Base-by-base conservation (phyloP, 257 asterid species). In the Apocynum venetum region DNA sequence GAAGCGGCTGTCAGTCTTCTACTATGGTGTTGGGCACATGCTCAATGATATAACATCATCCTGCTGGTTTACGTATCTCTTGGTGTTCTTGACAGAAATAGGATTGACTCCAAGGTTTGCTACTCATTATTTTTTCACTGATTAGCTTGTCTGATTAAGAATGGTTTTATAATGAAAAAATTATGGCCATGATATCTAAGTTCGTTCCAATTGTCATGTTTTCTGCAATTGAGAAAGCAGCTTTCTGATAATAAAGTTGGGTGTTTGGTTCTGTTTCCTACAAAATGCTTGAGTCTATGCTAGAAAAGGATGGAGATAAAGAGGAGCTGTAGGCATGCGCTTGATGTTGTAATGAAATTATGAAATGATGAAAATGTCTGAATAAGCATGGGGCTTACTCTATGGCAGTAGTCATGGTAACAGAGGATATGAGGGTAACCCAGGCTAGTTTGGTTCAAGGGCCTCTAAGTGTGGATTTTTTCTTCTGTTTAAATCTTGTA, bases 51-150 rank as follows among this genome's bases (percentile, higher is more conserved):
- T 94, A 80, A 94, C 98, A 74, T 89, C 97, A 19, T 95, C 97
- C 31, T 92, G 98, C 79, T 94, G 98, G 98, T 94, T 94, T 80
- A 91, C 97, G 8, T 94, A 94, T 86, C 97, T 94, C 85, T 80
- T 94, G 71, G 93, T 94, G 65, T 94, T 94, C 84, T 79, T 94
- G 88, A 92, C 93, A 4, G 96, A 92, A 70, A 91, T 94, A 46
- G 97, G 98, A 52, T 81, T 94, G 75, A 86, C 96, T 53, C 91
- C 97, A 68, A 92, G 98, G 98, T 94, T 84, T 35, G 86, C 65
- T 38, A 15, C 53, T 67, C 36, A 14, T 61, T 78, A 3, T 68
- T 78, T 64, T 74, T 72, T 73, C 47, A 25, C 65, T 80, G 2
- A 61, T 74, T 25, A 71, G 60, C 75, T 25, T 10, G 40, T 31